phyloP scores from a whole-genome alignment of 2,329 filamentous ascomycete genomes.

The Lojkania enalia region DNA sequence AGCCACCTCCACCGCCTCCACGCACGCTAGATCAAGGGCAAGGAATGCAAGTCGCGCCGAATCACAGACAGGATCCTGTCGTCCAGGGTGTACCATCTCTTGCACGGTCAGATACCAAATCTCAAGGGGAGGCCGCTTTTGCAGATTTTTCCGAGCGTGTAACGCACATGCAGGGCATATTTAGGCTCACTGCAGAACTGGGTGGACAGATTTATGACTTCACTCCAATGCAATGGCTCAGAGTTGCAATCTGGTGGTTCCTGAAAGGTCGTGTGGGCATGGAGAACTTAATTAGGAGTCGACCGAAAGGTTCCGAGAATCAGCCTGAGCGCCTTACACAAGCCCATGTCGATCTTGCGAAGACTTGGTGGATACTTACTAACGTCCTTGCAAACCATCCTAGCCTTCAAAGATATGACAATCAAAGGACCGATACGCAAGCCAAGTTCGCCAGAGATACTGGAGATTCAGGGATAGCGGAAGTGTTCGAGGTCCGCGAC shows the following conservation, averaged over 20 bases:
- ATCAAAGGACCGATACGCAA: slow-evolving; percentile 27
- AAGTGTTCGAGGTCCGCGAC: slow-evolving; percentile 56
- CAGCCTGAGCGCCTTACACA: slow-evolving; percentile 64
- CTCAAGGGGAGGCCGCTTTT: slow-evolving; percentile 56
- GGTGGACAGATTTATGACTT: slow-evolving; percentile 67
- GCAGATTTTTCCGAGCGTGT: slow-evolving; percentile 71
- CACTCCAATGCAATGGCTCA: slow-evolving; percentile 67
- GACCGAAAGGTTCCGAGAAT: slow-evolving; percentile 57
- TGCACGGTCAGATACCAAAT: slow-evolving; percentile 36
- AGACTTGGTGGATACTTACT: slow-evolving; percentile 76
- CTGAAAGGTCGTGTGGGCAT: slow-evolving; percentile 76
- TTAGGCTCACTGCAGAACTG: slow-evolving; percentile 76
- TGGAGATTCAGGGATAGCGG: slow-evolving; percentile 50
- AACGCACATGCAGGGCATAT: slow-evolving; percentile 73
- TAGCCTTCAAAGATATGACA: slow-evolving; percentile 29
- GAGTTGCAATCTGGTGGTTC: slow-evolving; percentile 87
- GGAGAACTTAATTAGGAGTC: slow-evolving; percentile 70
- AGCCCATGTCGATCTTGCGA: slow-evolving; percentile 82
- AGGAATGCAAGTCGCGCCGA: slow-evolving; percentile 19
- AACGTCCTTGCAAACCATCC: slow-evolving; percentile 47
- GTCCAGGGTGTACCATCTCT: slow-evolving; percentile 17
- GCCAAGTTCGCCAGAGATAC: slow-evolving; percentile 48
- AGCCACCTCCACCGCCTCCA: slow-evolving; percentile 10
- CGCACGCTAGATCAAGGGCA: not conserved
- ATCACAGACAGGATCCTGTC: slow-evolving; percentile 23